Conservation (phyloP, 352 stramenopile genomes). For the Pseudoperonospora humuli region DNA sequence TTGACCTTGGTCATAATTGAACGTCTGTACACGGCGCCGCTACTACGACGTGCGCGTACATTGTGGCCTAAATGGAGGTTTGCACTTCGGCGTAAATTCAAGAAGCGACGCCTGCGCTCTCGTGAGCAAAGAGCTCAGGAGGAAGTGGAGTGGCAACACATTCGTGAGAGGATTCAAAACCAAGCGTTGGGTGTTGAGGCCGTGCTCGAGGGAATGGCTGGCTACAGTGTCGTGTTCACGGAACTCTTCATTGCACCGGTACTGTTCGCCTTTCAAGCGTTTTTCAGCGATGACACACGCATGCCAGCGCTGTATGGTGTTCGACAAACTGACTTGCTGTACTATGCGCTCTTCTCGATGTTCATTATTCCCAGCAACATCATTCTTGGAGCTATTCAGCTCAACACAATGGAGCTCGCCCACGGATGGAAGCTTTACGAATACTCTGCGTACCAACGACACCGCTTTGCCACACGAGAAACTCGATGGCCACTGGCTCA, state of each 20-base stretch:
- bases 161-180: slow-evolving; percentile 94
- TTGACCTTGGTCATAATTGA: slow-evolving; percentile 89
- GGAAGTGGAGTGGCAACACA: slow-evolving; percentile 86
- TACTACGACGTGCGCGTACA: slow-evolving; percentile 64
- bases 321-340: slow-evolving; percentile 89
- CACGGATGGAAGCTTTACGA: slow-evolving; percentile 97
- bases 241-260: no score
- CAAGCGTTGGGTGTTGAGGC: slow-evolving; percentile 90
- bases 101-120: slow-evolving; percentile 65
- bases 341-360: slow-evolving; percentile 92
- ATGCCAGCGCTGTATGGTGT: slow-evolving; percentile 93
- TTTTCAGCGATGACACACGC: slow-evolving; percentile 86
- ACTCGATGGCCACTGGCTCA: slow-evolving; percentile 89
- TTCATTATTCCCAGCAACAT: slow-evolving; percentile 94
- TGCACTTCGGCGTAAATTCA: slow-evolving; percentile 68
- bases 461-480: slow-evolving; percentile 91
- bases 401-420: slow-evolving; percentile 94
- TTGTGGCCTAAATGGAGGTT: slow-evolving; percentile 91
- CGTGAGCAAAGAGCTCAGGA: slow-evolving; percentile 89
- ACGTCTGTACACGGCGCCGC: slow-evolving; percentile 90
- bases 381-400: slow-evolving; percentile 90
- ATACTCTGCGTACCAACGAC: slow-evolving; percentile 94
- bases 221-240: slow-evolving; percentile 88
- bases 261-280: no score
- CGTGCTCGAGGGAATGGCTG: slow-evolving; percentile 84